phyloP scores from a whole-genome alignment of 2,329 filamentous ascomycete genomes.

The Hymenoscyphus fructigenus region DNA sequence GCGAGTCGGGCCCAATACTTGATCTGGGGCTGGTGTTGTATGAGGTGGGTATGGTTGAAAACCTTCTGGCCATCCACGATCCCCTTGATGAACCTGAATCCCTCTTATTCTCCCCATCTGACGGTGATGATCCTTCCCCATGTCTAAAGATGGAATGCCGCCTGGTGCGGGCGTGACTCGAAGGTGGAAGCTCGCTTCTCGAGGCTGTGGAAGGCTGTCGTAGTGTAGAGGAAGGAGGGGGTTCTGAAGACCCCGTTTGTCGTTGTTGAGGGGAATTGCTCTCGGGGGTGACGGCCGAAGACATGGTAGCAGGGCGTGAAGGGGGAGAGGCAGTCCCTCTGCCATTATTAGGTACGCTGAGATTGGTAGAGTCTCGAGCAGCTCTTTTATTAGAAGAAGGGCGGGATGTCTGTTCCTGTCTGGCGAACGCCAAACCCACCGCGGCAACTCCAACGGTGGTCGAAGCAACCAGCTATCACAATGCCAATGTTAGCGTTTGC shows the following conservation, averaged over 20 bases:
- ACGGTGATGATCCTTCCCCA: conserved; percentile 27
- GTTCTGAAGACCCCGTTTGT: conserved; percentile 19
- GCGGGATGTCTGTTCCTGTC: conserved; percentile 31
- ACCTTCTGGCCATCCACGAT: conserved; percentile 67
- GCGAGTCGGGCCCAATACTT: conserved; percentile 63
- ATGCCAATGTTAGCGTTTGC: conserved; percentile 11
- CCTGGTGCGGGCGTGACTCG: conserved; percentile 24
- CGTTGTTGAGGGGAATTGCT: conserved; percentile 15
- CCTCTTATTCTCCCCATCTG: conserved; percentile 35
- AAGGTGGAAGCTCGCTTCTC: conserved; percentile 26
- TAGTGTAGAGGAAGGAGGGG: conserved; percentile 19
- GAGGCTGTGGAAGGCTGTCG: conserved; percentile 21
- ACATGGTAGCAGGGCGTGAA: conserved; percentile 34
- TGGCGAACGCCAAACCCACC: conserved; percentile 36
- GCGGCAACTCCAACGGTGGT: conserved; percentile 39
- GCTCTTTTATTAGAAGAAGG: conserved; percentile 36
- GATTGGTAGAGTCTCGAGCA: conserved; percentile 25
- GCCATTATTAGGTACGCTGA: conserved; percentile 25
- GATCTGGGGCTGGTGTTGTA: conserved; percentile 64
- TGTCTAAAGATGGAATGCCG: conserved; percentile 28
- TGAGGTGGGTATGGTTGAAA: conserved; percentile 65
- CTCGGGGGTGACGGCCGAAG: conserved; percentile 31
- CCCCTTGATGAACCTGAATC: conserved; percentile 61
- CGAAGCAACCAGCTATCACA: conserved; percentile 37
- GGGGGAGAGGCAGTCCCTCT: conserved; percentile 22